Percentiles rank a stretch among this genome's conserved stretches.
phyloP scores from a whole-genome alignment of 768 basidiomycete species.

The Lyophyllum decastes region DNA sequence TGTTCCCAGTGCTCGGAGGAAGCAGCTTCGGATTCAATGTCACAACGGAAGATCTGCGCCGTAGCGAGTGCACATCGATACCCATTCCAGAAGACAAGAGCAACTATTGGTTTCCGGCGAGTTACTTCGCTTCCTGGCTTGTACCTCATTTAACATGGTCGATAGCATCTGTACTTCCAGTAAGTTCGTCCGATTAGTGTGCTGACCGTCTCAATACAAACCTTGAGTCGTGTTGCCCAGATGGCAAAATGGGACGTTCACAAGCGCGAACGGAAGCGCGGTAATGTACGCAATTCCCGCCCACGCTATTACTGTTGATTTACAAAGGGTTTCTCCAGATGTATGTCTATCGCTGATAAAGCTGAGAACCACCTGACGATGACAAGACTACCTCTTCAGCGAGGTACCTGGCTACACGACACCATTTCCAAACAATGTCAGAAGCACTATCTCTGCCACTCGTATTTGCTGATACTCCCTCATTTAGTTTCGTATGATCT shows the following conservation, averaged over 20 bases:
- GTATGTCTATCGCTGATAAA: not conserved
- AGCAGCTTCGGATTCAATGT: slow-evolving; percentile 36
- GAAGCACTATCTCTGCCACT: slow-evolving; percentile 3
- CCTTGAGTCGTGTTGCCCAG: slow-evolving; percentile 11
- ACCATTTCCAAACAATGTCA: slow-evolving; percentile 41
- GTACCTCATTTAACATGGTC: not conserved
- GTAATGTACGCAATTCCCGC: slow-evolving; percentile 31
- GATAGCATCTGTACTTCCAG: slow-evolving; percentile 32
- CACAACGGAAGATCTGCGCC: slow-evolving; percentile 28
- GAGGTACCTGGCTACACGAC: slow-evolving; percentile 33
- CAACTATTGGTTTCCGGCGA: slow-evolving; percentile 32
- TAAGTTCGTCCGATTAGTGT: slow-evolving; percentile 12
- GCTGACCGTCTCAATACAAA: not conserved
- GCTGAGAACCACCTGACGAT: not conserved
- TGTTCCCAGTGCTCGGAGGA: slow-evolving; percentile 33
- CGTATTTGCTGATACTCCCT: not conserved
- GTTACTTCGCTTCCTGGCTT: not conserved
- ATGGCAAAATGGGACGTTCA: slow-evolving; percentile 39
- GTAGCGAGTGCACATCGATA: slow-evolving; percentile 37
- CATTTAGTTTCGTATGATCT: slow-evolving; percentile 39
- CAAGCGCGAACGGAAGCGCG: slow-evolving; percentile 33
- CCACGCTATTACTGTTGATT: not conserved
- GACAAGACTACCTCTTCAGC: slow-evolving; percentile 36
- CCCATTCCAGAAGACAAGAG: slow-evolving; percentile 39
- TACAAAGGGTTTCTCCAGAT: not conserved